Evolutionary conservation across 2,329 filamentous ascomycete species (phyloP), one percentile per base, ranked within the genome.

Genomic region (Botrytis tulipae): DNA sequence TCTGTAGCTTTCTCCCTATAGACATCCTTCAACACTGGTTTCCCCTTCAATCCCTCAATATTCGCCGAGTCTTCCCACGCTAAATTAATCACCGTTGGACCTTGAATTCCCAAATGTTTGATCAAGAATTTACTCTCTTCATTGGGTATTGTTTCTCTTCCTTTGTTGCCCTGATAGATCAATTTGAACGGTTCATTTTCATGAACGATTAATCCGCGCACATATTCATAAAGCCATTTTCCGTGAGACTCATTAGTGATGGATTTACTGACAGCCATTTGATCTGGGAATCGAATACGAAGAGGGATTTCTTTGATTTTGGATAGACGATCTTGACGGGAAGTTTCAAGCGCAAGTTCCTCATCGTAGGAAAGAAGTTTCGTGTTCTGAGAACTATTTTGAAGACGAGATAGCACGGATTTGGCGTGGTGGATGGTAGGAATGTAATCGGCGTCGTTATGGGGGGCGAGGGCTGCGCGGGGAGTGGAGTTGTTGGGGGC

Each of bases 231-330:
- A 2, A 99, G 84, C 66, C 66, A 69, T 88, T 87, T 4, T 87
- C 85, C 1, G 91, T 92, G 0, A 92, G 94, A 71, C 1, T 85
- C 81, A 32, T 89, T 89, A 1, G 86, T 87, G 77, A 97, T 86
- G 87, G 83, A 91, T 91, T 70, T 94, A 89, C 46, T 94, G 89
- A 71, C 91, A 90, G 73, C 90, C 92, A 78, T 95, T 68, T 72
- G 93, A 80, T 98, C 95, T 0, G 95, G 95, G 78, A 98, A 95
- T 40, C 95, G 92, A 67, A 98, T 88, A 76, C 93, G 94, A 76
- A 98, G 86, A 42, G 89, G 87, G 46, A 97, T 88, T 46, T 89
- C 88, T 69, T 88, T 89, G 74, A 95, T 86, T 8, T 88, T 86
- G 8, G 90, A 87, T 1, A 94, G 84, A 76, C 86, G 91, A 44